These are phyloP conservation scores for Pseudonitzschia multiseries DNA, from an alignment of 108 stramenopile genomes.

Conservation along the genomic window DNA sequence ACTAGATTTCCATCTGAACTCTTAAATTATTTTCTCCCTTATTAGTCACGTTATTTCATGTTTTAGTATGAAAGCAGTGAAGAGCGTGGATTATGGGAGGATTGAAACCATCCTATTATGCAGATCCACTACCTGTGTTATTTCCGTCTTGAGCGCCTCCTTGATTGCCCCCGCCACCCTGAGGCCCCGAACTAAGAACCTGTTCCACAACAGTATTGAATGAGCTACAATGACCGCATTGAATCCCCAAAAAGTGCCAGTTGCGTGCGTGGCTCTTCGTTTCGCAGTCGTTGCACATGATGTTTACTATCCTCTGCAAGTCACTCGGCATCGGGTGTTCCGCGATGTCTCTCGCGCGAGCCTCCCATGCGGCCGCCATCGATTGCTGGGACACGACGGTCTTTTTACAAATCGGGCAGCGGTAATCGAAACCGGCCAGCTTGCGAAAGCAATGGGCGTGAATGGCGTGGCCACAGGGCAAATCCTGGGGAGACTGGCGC, in stretches of 20 bases:
- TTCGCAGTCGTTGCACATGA: slow-evolving; percentile 89
- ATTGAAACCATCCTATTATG: neutral
- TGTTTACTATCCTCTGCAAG: slow-evolving; percentile 72
- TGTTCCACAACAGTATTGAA: slow-evolving; percentile 87
- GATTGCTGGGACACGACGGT: slow-evolving; percentile 69
- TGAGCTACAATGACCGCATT: slow-evolving; percentile 70
- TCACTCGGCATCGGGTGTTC: slow-evolving; percentile 88
- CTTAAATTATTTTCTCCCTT: too few relatives aligned
- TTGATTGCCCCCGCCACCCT: neutral
- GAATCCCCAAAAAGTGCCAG: slow-evolving; percentile 88
- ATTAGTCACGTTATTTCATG: too few relatives aligned
- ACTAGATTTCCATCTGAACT: too few relatives aligned
- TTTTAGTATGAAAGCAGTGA: too few relatives aligned
- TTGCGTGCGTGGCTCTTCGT: slow-evolving; percentile 51
- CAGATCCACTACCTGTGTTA: slow-evolving; percentile 4
- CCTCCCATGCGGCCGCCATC: slow-evolving; percentile 83
- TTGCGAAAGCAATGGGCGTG: slow-evolving; percentile 88
- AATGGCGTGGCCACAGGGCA: slow-evolving; percentile 87
- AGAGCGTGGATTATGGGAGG: too few relatives aligned
- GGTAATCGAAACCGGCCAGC: slow-evolving; percentile 83
- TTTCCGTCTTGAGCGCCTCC: slow-evolving; percentile 7
- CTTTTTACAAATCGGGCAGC: slow-evolving; percentile 90
- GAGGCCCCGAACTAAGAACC: slow-evolving; percentile 45
- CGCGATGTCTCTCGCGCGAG: slow-evolving; percentile 80
- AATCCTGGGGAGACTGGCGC: slow-evolving; percentile 79